A percentile compares a stretch with the other conserved stretches of the same genome.
phyloP scores from a whole-genome alignment of 2,329 filamentous ascomycete species.

The Xylariaceae sp. region DNA sequence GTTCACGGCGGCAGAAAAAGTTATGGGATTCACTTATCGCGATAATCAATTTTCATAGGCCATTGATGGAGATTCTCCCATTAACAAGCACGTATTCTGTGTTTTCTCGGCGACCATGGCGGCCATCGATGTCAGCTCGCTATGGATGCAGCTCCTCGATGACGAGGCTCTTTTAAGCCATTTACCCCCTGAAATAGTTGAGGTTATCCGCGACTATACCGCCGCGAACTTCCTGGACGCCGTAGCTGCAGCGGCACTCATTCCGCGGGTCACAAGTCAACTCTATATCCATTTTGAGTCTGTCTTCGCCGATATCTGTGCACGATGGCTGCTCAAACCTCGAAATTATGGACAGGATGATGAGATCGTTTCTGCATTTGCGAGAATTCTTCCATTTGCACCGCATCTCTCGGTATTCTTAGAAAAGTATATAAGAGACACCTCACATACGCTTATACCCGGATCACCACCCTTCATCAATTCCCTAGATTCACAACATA shows the following conservation, averaged over 20 bases:
- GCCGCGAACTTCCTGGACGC: constrained; percentile 66
- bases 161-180: constrained; percentile 51
- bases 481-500: constrained; percentile 19
- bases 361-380: constrained; percentile 65
- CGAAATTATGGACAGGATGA: constrained; percentile 33
- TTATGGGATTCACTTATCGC: constrained; percentile 13
- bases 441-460: constrained; percentile 15
- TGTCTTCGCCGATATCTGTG: constrained; percentile 76
- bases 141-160: constrained; percentile 52
- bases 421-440: constrained; percentile 39
- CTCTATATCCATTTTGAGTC: constrained; percentile 72
- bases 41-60: constrained; percentile 13
- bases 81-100: constrained; percentile 15
- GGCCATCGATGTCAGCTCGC: constrained; percentile 49
- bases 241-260: constrained; percentile 65
- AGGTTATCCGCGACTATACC: constrained; percentile 59
- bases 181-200: constrained; percentile 66
- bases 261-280: constrained; percentile 64
- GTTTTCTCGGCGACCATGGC: constrained; percentile 40
- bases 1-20: constrained; percentile 21
- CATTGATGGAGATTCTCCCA: constrained; percentile 5
- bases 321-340: constrained; percentile 64
- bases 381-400: constrained; percentile 75
- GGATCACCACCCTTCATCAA: constrained; percentile 21
- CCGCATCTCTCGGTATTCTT: constrained; percentile 74